Evolutionary conservation across 75 land plant genomes (phyloP), one percentile per base, ranked within the genome.

Genomic region (Sequoia sempervirens): DNA sequence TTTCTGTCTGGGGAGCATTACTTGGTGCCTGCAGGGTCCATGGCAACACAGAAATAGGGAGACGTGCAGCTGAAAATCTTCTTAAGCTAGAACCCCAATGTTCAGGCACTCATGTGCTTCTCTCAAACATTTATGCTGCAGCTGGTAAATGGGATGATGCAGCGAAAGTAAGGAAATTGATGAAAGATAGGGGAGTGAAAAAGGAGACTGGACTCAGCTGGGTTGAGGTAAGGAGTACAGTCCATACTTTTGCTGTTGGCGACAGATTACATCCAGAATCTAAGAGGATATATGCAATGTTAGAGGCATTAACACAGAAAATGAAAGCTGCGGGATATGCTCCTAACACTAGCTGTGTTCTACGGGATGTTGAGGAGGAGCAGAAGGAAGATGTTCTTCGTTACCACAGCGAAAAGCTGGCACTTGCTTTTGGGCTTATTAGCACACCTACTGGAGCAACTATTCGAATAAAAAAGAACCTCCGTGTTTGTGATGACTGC

Each of bases 191-290:
- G 5, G 91, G 93, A 14, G 79, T 88, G 72, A 87, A 84, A 83
- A 93, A 93, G 78, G 95, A 91, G 78, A 88, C 91, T 6, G 93
- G 95, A 6, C 82, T 91, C 89, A 93, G 94, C 73, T 93, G 94
- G 94, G 86, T 93, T 5, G 94, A 91, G 84, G 86, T 88, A n/a
- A 92, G 91, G 26, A 90, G 86, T 32, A 76, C 37, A n/a, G 86
- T 90, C 20, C 91, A 93, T 79, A 83, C 88, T 9, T 93, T 93
- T 81, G 84, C 86, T 38, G 75, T 93, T 14, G 89, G 90, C 15
- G 95, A 93, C 43, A 75, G 83, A 50, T 34, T 32, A 0, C 90
- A 93, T 75, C 70, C 80, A 0, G 85, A 64, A 80, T 80, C 87
- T 2, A 66, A 82, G 45, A 85, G 86, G 81, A 93, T 93, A 64